Evolutionary conservation across 75 land plant species (phyloP), one percentile per base, ranked within the genome.

Genomic region (Cupressus sempervirens): DNA sequence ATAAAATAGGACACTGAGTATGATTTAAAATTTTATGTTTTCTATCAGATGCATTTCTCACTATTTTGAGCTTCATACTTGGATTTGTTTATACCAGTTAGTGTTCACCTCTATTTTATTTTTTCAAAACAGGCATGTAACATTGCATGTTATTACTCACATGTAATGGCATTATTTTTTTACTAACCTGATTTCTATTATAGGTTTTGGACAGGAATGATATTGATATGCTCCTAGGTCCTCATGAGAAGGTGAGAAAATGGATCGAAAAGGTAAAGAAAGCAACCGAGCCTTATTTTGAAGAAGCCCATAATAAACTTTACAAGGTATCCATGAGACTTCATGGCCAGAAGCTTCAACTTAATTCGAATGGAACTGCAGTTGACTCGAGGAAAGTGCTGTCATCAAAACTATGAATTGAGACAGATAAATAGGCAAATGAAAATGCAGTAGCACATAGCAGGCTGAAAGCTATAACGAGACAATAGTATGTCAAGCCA

Each of bases 271-370:
- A 91, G 73, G 92, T 93, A 26, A 89, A 87, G 84, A 87, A 83
- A 80, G 94, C 98, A 79, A 93, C 94, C 36, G 80, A 46, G 8
- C 96, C 96, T 77, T 92, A 93, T 68, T 96, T 94, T 88, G 92
- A 89, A 41, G 93, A 94, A 73, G 95, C 94, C 12, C 93, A 94
- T 84, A 77, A 84, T 12, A 46, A 87, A 34, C 86, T 95, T 56
- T 85, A 83, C 81, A 85, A 84, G 83, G 90, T 83, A 43, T 91
- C 90, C 67, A 86, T 34, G 8, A 94, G 84, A 83, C 82, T 89
- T 23, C 89, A 92, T 83, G 75, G 83, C 40, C 84, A 56, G 76
- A 81, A 30, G 36, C 70, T 84, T 8, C 32, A 75, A 72, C 50
- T n/a, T 48, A 73, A 73, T 65, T 36, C 67, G 41, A 85, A 85